Base-by-base conservation (phyloP, 306 rosid genomes). In the Corylus avellana region DNA sequence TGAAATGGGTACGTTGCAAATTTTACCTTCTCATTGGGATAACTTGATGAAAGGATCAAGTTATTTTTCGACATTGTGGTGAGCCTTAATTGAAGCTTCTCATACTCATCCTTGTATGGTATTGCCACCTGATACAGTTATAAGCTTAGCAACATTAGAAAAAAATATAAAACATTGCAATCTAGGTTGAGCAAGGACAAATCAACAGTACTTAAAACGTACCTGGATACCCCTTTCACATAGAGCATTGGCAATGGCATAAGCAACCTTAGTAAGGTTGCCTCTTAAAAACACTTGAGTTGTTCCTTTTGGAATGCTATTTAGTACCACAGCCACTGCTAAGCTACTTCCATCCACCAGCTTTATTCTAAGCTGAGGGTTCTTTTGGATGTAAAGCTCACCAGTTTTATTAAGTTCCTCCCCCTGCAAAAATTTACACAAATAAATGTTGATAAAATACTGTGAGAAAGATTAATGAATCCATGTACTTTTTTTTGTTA, bases 261-360 rank as follows among this genome's bases (percentile, higher is more conserved):
- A 77, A 72, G 84, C 86, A 77, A 87, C 76, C 59, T 85, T 87
- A 13, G 86, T 72, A 70, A 87, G 87, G 1, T 85, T 77, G 51
- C 88, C 88, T 39, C 77, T 77, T 1, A 85, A 74, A 5, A 87
- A 27, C 5, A 87, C 85, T 68, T 85, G 85, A 27, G 85, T 80
- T 12, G 88, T 78, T n/a, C 58, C 82, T 70, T 77, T 78, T 0
- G 90, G 88, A 64, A 84, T 79, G 62, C 48, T 79, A 74, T 84
- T 82, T 5, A 84, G 67, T 4, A 87, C 55, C 8, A 80, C 75
- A 48, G 78, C 85, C 48, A 74, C 86, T 6, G 81, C 86, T 8
- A 87, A 62, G 73, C 85, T 81, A 48, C 86, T 82, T 2, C 90
- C 88, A 76, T 87, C 90, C 35, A 87, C 90, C 75, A 87, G 42